Conservation (phyloP, 2,329 filamentous ascomycete species). For the Penicillium olsonii region DNA sequence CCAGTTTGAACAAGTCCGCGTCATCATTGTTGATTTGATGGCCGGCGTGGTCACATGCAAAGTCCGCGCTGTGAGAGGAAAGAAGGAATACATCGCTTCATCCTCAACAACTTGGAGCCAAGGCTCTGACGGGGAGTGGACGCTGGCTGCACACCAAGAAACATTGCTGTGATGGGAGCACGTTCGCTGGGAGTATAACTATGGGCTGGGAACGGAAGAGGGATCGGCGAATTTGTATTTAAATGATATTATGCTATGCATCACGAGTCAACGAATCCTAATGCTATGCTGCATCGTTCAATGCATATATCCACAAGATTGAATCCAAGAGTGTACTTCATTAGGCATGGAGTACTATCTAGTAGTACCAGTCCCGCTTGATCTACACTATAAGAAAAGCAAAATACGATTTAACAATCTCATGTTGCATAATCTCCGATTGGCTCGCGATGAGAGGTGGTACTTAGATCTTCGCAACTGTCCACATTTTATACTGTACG, state of each 20-base stretch:
- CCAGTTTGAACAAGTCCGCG: constrained; percentile 31
- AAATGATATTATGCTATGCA: constrained; percentile 10
- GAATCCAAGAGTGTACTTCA: no score
- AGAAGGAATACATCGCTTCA: constrained; percentile 30
- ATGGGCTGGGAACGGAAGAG: background rate
- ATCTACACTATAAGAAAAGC: no score
- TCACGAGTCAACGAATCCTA: constrained; percentile 8
- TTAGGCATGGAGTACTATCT: no score
- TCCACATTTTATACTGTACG: no score
- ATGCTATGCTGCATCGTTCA: constrained; percentile 1
- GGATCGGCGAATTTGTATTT: constrained; percentile 4
- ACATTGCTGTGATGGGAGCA: constrained; percentile 26
- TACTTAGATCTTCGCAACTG: no score
- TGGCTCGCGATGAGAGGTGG: no score
- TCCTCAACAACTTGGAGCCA: constrained; percentile 40
- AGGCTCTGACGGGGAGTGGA: constrained; percentile 41
- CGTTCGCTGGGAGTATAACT: background rate
- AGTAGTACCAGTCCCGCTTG: no score
- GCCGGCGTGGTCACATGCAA: constrained; percentile 37
- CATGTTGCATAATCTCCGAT: no score
- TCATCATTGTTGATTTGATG: constrained; percentile 40
- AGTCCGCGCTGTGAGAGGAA: constrained; percentile 30
- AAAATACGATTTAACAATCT: no score
- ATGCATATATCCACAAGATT: background rate
- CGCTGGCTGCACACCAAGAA: constrained; percentile 37